phyloP scores from a whole-genome alignment of 2,329 filamentous ascomycete species.

The Pestalotiopsis sp. region DNA sequence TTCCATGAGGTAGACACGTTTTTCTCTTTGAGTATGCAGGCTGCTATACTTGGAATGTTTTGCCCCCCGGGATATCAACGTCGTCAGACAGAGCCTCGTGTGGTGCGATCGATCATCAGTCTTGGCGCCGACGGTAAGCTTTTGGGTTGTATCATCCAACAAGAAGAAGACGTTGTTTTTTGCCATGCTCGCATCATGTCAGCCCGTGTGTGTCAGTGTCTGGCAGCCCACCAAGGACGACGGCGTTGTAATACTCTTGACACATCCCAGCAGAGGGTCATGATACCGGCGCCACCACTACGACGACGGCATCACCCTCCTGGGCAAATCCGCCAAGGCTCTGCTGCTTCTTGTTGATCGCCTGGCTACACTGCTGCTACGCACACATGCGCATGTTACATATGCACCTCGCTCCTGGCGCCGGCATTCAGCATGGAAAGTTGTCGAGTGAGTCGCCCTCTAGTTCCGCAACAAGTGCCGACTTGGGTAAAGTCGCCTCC shows the following conservation, averaged over 20 bases:
- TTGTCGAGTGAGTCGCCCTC: background rate
- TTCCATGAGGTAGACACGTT: background rate
- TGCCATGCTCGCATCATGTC: background rate
- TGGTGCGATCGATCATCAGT: background rate
- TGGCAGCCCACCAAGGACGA: background rate
- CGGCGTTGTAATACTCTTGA: background rate
- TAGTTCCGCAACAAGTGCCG: conserved; percentile 8
- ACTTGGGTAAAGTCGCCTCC: conserved; percentile 4
- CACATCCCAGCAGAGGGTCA: background rate
- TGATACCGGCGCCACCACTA: background rate
- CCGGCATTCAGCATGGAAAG: background rate
- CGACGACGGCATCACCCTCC: background rate
- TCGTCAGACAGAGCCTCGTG: background rate
- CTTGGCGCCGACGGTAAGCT: background rate
- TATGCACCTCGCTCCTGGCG: background rate
- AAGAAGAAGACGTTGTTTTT: background rate
- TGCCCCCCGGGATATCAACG: background rate
- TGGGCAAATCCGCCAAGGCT: background rate
- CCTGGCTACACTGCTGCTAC: background rate
- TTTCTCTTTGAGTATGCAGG: background rate
- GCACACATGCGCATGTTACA: background rate
- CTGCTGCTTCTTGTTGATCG: background rate
- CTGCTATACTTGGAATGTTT: background rate
- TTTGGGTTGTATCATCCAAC: background rate
- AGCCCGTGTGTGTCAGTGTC: background rate